Evolutionary conservation across 768 basidiomycete species (phyloP).

Genomic region (Ephemerocybe angulata): DNA sequence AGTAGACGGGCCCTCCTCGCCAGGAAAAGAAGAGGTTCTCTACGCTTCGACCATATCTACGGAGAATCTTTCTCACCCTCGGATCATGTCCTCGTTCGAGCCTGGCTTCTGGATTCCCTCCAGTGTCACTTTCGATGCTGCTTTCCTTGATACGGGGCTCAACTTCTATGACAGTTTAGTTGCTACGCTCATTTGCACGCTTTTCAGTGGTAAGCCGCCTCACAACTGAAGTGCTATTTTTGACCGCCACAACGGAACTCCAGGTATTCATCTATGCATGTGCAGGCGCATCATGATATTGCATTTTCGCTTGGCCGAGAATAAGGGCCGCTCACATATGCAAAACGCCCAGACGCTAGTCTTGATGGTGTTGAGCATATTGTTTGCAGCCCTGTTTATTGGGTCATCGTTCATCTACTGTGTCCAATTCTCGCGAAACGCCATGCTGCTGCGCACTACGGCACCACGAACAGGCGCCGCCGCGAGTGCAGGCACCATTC

Average conservation of each 20-base stretch:
- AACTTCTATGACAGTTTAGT: slow-evolving; percentile 1
- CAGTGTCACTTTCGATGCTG: not conserved
- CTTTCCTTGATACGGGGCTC: not conserved
- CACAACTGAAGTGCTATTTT: no score
- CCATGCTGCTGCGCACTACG: not conserved
- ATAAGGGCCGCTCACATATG: not conserved
- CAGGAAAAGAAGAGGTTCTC: no score
- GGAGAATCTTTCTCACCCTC: not conserved
- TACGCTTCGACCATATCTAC: no score
- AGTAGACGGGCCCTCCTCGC: no score
- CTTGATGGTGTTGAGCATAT: not conserved
- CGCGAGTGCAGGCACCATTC: not conserved
- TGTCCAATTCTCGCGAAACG: not conserved
- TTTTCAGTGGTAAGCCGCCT: not conserved
- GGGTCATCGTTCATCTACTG: not conserved
- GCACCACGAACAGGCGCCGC: not conserved
- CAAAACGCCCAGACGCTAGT: not conserved
- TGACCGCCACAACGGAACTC: not conserved
- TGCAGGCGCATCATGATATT: not conserved
- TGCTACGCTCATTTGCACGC: not conserved
- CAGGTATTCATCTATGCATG: slow-evolving; percentile 4
- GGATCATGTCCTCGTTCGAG: not conserved
- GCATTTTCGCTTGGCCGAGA: not conserved
- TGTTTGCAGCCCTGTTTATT: not conserved
- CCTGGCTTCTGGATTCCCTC: slow-evolving; percentile 2